Percentiles rank a stretch among this genome's conserved stretches.
Evolutionary conservation across 1,139 yeast species (phyloP).

Genomic region (Debaryomycetaceae sp.): DNA sequence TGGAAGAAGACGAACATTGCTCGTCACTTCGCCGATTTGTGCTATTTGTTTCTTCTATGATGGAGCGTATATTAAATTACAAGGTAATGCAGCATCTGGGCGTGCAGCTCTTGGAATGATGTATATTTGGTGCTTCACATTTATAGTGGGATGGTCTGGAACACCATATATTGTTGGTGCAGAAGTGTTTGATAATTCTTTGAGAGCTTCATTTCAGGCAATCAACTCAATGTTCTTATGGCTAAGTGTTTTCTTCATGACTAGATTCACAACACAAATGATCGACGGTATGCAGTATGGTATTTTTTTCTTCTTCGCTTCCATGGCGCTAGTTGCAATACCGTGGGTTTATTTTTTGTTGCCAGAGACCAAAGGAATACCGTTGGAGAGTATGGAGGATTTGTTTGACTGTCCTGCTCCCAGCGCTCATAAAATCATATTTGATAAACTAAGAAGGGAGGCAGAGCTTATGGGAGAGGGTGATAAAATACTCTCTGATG

Average conservation of each 20-base stretch:
- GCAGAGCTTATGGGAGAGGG: constrained; percentile 7
- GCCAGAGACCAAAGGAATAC: constrained; percentile 42
- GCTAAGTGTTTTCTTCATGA: constrained; percentile 43
- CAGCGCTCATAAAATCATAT: constrained; percentile 26
- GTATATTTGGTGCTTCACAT: constrained; percentile 45
- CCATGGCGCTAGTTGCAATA: constrained; percentile 27
- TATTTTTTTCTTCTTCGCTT: constrained; percentile 40
- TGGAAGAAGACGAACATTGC: constrained; percentile 39
- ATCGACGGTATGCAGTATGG: constrained; percentile 38
- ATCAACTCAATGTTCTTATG: constrained; percentile 43
- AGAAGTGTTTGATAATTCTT: constrained; percentile 42
- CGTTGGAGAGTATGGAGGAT: constrained; percentile 45
- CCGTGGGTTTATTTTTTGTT: constrained; percentile 36
- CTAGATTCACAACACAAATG: constrained; percentile 36
- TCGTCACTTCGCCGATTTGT: constrained; percentile 36
- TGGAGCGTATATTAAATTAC: constrained; percentile 37
- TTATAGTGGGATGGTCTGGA: constrained; percentile 44
- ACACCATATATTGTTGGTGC: constrained; percentile 45
- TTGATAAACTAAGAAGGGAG: constrained; percentile 18
- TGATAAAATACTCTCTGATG: constrained; percentile 9
- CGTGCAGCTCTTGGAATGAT: constrained; percentile 42
- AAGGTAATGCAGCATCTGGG: constrained; percentile 35
- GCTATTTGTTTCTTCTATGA: constrained; percentile 43
- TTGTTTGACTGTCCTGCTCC: constrained; percentile 32
- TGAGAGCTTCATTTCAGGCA: constrained; percentile 42